These are phyloP conservation scores for Centella asiatica DNA, from an alignment of 129 eudicot species.

Conservation along the genomic window DNA sequence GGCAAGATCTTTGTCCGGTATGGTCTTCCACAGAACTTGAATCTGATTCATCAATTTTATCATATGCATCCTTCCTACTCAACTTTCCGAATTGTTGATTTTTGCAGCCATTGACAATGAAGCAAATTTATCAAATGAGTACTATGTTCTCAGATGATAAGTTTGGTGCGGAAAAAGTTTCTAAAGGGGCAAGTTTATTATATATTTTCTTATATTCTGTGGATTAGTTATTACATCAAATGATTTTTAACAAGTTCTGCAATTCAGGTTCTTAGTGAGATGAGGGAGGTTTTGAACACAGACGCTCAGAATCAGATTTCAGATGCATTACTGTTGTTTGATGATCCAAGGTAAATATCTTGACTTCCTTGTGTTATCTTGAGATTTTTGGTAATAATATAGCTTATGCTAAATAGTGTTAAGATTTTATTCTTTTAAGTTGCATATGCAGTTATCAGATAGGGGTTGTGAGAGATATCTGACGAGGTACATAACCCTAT, in stretches of 20 bases:
- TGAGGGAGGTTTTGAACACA: conserved; percentile 84
- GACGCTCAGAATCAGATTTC: conserved; percentile 83
- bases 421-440: no score
- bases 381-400: no score
- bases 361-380: no score
- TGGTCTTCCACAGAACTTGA: conserved; percentile 5
- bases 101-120: conserved; percentile 80
- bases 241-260: conserved; percentile 5
- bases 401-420: no score
- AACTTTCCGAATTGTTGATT: neutral
- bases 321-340: conserved; percentile 88
- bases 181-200: conserved; percentile 61
- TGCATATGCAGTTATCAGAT: no score
- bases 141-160: conserved; percentile 99
- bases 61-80: neutral
- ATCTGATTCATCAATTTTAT: neutral
- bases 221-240: neutral
- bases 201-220: neutral
- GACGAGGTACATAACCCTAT: no score
- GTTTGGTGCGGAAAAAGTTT: conserved; percentile 96
- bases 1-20: conserved; percentile 99
- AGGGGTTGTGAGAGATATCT: no score
- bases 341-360: conserved; percentile 98
- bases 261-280: conserved; percentile 82
- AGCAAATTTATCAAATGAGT: conserved; percentile 96